phyloP scores from a whole-genome alignment of 768 basidiomycete species.

The Tephrocybe sp. region DNA sequence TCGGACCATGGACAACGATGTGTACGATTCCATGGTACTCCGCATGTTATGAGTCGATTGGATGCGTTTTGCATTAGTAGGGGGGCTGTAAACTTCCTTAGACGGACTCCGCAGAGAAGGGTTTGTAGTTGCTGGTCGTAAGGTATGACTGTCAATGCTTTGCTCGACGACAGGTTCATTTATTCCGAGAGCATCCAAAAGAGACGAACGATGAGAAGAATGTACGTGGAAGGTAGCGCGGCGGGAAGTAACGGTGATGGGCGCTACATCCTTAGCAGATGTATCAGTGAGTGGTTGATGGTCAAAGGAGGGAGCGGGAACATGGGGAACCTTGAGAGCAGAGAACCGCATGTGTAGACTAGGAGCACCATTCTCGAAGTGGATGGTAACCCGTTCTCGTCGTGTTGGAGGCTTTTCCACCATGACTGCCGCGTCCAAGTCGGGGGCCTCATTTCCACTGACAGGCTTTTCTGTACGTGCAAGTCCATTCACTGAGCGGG shows the following conservation, averaged over 20 bases:
- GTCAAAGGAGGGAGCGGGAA: constrained; percentile 35
- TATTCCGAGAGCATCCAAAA: constrained; percentile 1
- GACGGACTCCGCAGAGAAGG: background rate
- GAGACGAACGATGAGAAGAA: background rate
- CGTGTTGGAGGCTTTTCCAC: constrained; percentile 2
- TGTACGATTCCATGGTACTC: constrained; percentile 34
- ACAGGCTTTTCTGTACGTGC: constrained; percentile 21
- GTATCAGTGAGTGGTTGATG: constrained; percentile 19
- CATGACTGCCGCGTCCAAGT: background rate
- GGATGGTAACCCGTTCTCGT: constrained; percentile 48
- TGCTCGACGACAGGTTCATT: background rate
- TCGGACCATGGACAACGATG: constrained; percentile 45
- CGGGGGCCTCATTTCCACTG: constrained; percentile 15
- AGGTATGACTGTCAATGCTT: too few species aligned
- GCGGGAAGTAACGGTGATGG: background rate
- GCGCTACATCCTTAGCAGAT: too few species aligned
- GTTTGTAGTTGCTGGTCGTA: too few species aligned
- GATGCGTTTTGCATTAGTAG: background rate
- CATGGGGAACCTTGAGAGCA: constrained; percentile 39
- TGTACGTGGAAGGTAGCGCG: background rate
- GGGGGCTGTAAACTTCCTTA: background rate
- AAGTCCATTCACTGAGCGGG: constrained; percentile 1
- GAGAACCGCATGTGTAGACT: constrained; percentile 57
- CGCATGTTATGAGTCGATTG: constrained; percentile 12
- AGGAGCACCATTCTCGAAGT: constrained; percentile 44